Conservation (phyloP, 257 asterid species). For the Solanum sitiens region DNA sequence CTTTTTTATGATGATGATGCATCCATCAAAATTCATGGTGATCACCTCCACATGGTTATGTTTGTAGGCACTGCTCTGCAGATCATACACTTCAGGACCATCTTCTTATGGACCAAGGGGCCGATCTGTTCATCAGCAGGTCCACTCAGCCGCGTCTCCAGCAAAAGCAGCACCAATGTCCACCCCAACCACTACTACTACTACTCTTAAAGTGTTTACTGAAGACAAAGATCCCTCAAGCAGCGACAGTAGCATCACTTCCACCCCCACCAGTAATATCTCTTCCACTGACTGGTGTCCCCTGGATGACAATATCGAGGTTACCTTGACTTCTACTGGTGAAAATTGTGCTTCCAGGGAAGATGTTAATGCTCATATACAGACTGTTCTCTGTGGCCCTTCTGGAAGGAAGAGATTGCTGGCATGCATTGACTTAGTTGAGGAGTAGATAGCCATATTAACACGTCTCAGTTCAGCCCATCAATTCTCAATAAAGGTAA, state of each 20-base stretch:
- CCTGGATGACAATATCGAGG: constrained; percentile 45
- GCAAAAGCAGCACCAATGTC: background rate
- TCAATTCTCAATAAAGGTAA: background rate
- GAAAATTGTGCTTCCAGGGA: constrained; percentile 20
- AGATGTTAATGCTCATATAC: constrained; percentile 34
- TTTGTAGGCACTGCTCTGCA: constrained; percentile 35
- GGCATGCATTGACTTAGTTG: constrained; percentile 38
- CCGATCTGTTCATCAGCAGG: constrained; percentile 23
- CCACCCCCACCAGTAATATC: background rate
- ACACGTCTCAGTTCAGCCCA: background rate
- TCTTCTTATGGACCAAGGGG: constrained; percentile 32
- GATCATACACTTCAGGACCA: constrained; percentile 25
- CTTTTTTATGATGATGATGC: background rate
- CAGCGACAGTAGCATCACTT: constrained; percentile 8
- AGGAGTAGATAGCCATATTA: constrained; percentile 4
- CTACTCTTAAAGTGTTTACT: background rate
- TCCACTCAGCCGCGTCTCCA: constrained; percentile 7
- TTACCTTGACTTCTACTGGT: constrained; percentile 16
- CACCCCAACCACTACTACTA: background rate
- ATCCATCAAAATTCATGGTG: background rate
- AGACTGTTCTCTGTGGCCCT: constrained; percentile 33
- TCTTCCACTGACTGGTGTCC: constrained; percentile 46
- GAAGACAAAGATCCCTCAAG: background rate
- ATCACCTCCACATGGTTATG: constrained; percentile 1
- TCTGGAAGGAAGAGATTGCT: constrained; percentile 30